phyloP scores from a whole-genome alignment of 306 rosid species.

The Neltuma alba region DNA sequence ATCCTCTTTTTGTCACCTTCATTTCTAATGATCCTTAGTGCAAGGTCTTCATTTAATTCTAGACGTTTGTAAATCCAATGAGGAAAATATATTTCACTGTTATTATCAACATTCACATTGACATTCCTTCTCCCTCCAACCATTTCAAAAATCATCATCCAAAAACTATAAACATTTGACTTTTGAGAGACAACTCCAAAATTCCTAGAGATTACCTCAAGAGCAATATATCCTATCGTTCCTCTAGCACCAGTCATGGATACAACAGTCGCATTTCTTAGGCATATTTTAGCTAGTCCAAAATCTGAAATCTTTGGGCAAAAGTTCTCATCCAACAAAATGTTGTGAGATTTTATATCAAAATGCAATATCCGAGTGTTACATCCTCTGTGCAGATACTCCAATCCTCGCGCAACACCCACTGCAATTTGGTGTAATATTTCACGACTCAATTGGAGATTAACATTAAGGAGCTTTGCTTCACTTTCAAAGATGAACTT shows the following conservation, averaged over 20 bases:
- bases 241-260: conserved; percentile 21
- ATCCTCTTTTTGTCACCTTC: conserved; percentile 1
- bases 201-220: conserved; percentile 33
- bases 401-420: conserved; percentile 35
- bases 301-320: conserved; percentile 36
- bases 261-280: not conserved
- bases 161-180: conserved; percentile 46
- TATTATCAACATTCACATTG: conserved; percentile 12
- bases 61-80: conserved; percentile 41
- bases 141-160: conserved; percentile 52
- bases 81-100: conserved; percentile 44
- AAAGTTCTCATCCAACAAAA: conserved; percentile 14
- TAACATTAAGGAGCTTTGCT: not conserved
- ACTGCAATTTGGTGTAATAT: conserved; percentile 11
- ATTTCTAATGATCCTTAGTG: not conserved
- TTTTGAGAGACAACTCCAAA: conserved; percentile 47
- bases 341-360: conserved; percentile 37
- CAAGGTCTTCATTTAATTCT: conserved; percentile 23
- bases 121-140: conserved; percentile 42
- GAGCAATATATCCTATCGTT: conserved; percentile 47
- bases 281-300: conserved; percentile 38
- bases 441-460: conserved; percentile 20
- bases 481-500: conserved; percentile 27
- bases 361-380: not conserved
- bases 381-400: not conserved